Base-by-base conservation (phyloP, 768 basidiomycete species). In the Termitomyces sp. region DNA sequence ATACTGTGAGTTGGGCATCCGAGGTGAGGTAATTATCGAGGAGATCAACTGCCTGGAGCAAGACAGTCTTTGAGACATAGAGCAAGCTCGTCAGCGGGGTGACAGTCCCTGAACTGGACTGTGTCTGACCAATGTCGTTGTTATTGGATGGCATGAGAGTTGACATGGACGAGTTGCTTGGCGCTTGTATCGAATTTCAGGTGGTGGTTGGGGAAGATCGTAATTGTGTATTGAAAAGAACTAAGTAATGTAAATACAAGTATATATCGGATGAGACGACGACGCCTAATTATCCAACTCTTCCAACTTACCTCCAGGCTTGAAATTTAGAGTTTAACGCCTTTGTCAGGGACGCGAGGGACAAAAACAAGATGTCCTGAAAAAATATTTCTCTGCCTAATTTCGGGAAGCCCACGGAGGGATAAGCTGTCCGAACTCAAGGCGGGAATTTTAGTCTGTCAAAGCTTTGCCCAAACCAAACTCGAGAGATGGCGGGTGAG, bases 171-270 rank as follows among this genome's bases (percentile, higher is more conserved):
- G 58, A 50, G n/a, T n/a, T n/a, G 96, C 32, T 47, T 44, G 35
- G n/a, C 41, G 27, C 23, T 79, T 98, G 54, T 93, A 95, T 65
- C 89, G 92, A 18, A 98, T 98, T 68, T 95, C 93, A 3, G 94
- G 97, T 74, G 89, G 45, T 91, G 60, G 89, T 94, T 11, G 95
- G 92, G 0, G 15, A 3, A 29, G 1, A 27, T 29, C 3, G 27
- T 46, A 22, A 50, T 36, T 23, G 20, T 15, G 33, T 23, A 20
- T 48, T 98, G 23, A 42, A 42, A 42, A 42, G 23, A 13, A 27
- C 25, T 43, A 22, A 13, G n/a, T 15, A 39, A 20, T 18, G 3
- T 3, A 18, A 9, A n/a, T 39, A 20, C 18, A 2, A 20, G 0
- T 39, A 38, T 38, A n/a, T n/a, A n/a, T n/a, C n/a, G n/a, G n/a